These are phyloP conservation scores for Claviceps purpurea DNA, from an alignment of 2,329 filamentous ascomycete species.

Conservation along the genomic window DNA sequence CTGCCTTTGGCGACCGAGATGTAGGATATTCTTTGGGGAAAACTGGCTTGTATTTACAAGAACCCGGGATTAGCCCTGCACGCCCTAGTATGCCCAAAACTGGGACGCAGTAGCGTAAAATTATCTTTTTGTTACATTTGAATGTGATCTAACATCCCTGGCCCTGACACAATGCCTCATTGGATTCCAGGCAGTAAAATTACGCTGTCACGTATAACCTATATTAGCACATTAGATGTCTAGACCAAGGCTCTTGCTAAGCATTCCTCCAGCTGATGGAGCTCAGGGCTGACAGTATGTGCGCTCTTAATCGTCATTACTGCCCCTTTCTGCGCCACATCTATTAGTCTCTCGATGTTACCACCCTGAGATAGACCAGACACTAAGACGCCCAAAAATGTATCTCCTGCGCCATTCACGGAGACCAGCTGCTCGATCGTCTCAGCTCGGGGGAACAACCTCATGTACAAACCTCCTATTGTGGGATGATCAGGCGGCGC, in stretches of 20 bases:
- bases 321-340: slow-evolving; percentile 69
- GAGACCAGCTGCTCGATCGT: slow-evolving; percentile 62
- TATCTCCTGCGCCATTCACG: slow-evolving; percentile 91
- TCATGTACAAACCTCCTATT: slow-evolving; percentile 73
- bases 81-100: too few relatives aligned
- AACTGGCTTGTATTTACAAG: too few relatives aligned
- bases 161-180: too few relatives aligned
- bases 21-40: too few relatives aligned
- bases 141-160: too few relatives aligned
- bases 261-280: slow-evolving; percentile 32
- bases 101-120: too few relatives aligned
- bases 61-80: too few relatives aligned
- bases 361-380: slow-evolving; percentile 56
- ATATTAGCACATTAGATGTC: too few relatives aligned
- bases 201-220: too few relatives aligned
- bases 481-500: slow-evolving; percentile 36
- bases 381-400: slow-evolving; percentile 75
- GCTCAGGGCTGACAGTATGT: slow-evolving; percentile 54
- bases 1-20: too few relatives aligned
- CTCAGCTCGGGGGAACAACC: slow-evolving; percentile 53
- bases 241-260: slow-evolving; percentile 13
- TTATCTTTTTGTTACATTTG: too few relatives aligned
- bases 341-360: slow-evolving; percentile 48
- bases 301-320: slow-evolving; percentile 62
- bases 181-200: too few relatives aligned